phyloP scores from a whole-genome alignment of 176 grass and related monocot genomes.

The Puya raimondii region DNA sequence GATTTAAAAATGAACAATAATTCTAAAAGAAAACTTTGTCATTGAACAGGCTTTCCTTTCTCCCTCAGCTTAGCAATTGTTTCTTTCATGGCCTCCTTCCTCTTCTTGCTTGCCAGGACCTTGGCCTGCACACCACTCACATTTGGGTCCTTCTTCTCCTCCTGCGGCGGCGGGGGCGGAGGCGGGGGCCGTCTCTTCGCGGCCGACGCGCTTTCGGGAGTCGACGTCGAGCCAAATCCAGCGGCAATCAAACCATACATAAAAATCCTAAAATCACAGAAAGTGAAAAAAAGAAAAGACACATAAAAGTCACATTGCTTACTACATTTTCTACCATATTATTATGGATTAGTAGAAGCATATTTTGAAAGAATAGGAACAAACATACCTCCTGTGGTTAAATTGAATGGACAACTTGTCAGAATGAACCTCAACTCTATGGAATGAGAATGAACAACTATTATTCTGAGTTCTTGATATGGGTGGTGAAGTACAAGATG shows the following conservation, averaged over 20 bases:
- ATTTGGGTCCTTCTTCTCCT: slow-evolving; percentile 54
- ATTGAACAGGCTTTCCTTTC: slow-evolving; percentile 41
- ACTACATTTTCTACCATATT: no score
- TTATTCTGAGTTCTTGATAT: neutral
- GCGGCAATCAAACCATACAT: slow-evolving; percentile 33
- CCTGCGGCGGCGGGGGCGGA: neutral
- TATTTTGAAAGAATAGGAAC: neutral
- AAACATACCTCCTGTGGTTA: slow-evolving; percentile 26
- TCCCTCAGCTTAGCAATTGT: slow-evolving; percentile 64
- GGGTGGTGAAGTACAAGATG: slow-evolving; percentile 3
- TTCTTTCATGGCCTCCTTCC: slow-evolving; percentile 94
- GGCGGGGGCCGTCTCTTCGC: slow-evolving; percentile 44
- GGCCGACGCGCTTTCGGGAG: slow-evolving; percentile 32
- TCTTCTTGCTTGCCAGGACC: slow-evolving; percentile 60
- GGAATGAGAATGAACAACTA: neutral
- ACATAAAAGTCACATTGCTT: neutral
- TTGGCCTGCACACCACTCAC: slow-evolving; percentile 69
- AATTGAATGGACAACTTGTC: neutral
- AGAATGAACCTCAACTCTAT: slow-evolving; percentile 4
- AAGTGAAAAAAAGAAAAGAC: neutral
- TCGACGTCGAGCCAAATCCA: slow-evolving; percentile 27
- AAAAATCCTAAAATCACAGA: slow-evolving; percentile 19
- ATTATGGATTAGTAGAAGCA: neutral
- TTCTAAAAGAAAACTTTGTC: neutral
- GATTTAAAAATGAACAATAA: neutral